Evolutionary conservation across 176 grass and related monocot genomes (phyloP), one percentile per base, ranked within the genome.

Genomic region (Juncus inflexus): DNA sequence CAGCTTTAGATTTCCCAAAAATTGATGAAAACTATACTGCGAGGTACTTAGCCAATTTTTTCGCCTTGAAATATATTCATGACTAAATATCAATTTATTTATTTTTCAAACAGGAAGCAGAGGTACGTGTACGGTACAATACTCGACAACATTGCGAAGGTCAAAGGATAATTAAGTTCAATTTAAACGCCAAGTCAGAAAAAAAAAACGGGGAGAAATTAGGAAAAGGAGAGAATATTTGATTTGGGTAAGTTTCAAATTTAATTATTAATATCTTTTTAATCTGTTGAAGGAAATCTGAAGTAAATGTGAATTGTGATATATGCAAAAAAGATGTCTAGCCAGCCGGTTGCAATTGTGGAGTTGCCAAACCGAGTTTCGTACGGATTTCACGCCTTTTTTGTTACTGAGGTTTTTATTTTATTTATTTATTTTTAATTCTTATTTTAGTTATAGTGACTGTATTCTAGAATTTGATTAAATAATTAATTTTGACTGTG

Each of bases 331-430:
- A 89, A 87, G 0, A 91, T 97, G 92, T 91, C 85, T 4, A 54
- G 74, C 45, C 87, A 91, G 63, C 84, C 82, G 12, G 87, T 91
- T 40, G 92, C 92, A 16, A 77, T 91, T 16, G 87, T 91, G 42
- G 87, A 89, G 64, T 84, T 91, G 62, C 92, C 85, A 45, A 72
- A 52, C 65, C 79, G 92, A 60, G 87, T 91, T 67, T 87, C 92
- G n/a, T 84, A 89, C n/a, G 85, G 92, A 40, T 97, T 91, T 52
- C 92, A 91, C 57, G 92, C 84, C 72, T 97, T 97, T 52, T 91
- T 97, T n/a, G n/a, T n/a, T n/a, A n/a, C n/a, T n/a, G n/a, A n/a
- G n/a, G n/a, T n/a, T n/a, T n/a, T n/a, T n/a, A n/a, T n/a, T n/a
- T n/a, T n/a, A n/a, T n/a, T n/a, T n/a, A n/a, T n/a, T n/a, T n/a